These are phyloP conservation scores for Casuarina glauca DNA, from an alignment of 306 rosid genomes.

Conservation along the genomic window DNA sequence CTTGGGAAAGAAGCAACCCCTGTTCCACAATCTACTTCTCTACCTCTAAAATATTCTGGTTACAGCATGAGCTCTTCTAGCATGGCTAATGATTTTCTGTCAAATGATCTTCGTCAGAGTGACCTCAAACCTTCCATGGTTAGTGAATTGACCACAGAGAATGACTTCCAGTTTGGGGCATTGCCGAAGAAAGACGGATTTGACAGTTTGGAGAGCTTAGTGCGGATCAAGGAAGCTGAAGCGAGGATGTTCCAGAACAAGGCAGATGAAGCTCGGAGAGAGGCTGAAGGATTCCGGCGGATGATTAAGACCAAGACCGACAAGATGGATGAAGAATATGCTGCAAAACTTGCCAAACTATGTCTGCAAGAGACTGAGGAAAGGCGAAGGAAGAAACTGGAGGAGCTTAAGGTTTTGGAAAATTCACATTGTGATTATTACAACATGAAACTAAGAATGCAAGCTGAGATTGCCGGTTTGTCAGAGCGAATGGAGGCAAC, in stretches of 20 bases:
- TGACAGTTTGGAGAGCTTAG: slow-evolving; percentile 85
- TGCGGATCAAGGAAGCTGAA: slow-evolving; percentile 92
- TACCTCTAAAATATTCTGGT: slow-evolving; percentile 44
- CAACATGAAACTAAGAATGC: slow-evolving; percentile 88
- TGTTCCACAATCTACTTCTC: slow-evolving; percentile 48
- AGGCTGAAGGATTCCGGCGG: slow-evolving; percentile 73
- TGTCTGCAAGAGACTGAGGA: slow-evolving; percentile 74
- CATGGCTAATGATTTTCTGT: slow-evolving; percentile 46
- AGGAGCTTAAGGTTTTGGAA: slow-evolving; percentile 82
- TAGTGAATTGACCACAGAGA: slow-evolving; percentile 49
- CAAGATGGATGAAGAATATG: slow-evolving; percentile 76
- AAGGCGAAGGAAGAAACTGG: slow-evolving; percentile 69
- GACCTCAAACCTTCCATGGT: slow-evolving; percentile 59
- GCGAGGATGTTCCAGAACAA: slow-evolving; percentile 90
- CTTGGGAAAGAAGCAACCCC: slow-evolving; percentile 60
- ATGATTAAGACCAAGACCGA: slow-evolving; percentile 57
- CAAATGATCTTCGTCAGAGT: slow-evolving; percentile 60
- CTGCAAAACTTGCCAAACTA: slow-evolving; percentile 64
- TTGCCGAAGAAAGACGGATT: slow-evolving; percentile 61
- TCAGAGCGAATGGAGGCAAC: slow-evolving; percentile 95
- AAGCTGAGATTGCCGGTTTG: slow-evolving; percentile 74
- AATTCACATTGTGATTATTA: slow-evolving; percentile 70
- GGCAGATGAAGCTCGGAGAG: slow-evolving; percentile 92
- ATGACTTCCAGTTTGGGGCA: slow-evolving; percentile 63
- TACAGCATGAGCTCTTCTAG: slow-evolving; percentile 61